Base-by-base conservation (phyloP, 208 protist genomes). In the Porcisia hertigi region DNA sequence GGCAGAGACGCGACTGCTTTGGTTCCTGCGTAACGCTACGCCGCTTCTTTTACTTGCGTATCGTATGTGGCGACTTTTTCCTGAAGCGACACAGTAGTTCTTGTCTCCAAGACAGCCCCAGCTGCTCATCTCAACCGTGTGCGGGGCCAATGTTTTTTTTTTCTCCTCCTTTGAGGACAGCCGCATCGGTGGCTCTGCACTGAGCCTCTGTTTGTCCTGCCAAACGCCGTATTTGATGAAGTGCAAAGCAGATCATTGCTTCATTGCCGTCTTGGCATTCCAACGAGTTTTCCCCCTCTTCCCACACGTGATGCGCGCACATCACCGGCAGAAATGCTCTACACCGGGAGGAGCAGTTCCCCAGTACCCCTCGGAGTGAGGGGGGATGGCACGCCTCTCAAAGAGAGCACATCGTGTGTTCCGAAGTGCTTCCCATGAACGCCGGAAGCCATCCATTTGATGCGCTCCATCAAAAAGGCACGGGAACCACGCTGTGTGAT, bases 351-450 rank as follows among this genome's bases (percentile, higher is more conserved):
- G 30, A 65, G 63, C 30, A 73, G 63, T 53, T 45, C 62, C 14
- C 59, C 60, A 57, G 16, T 73, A 2, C 9, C 25, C 25, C 5
- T 8, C 45, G n/a, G 45, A 54, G 47, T 54, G 54, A 36, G 34
- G 62, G 34, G 62, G 45, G 79, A 69, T 36, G 47, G 83, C 14
- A 60, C 92, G 0, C 62, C 52, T 16, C 54, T 71, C 4, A 85
- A 92, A 77, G 62, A 73, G 30, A 77, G 79, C 62, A 77, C 59
- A 2, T 70, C 41, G 11, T 54, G 69, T 20, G 63, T 0, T 30
- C 69, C 47, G 85, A 86, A 71, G 82, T 95, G 63, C 83, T 95
- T 6, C 73, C 93, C 69, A 91, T 95, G 67, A 95, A 93, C 80
- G 88, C 88, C 45, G 81, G 88, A 49, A 84, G 73, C 69, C 83